phyloP scores from a whole-genome alignment of 2,329 filamentous ascomycete species.

The Emergomyces pasteurianus region DNA sequence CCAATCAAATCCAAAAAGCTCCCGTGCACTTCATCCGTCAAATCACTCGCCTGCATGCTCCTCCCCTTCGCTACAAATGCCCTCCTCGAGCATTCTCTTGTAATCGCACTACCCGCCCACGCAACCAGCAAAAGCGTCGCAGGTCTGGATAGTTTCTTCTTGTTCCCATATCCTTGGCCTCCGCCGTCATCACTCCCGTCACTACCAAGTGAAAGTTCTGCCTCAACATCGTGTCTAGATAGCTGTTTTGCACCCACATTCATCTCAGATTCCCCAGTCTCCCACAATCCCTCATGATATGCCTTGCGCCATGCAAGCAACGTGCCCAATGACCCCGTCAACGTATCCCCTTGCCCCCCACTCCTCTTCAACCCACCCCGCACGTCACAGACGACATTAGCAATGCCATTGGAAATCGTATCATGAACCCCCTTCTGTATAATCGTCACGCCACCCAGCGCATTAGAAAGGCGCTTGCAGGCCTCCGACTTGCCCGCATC shows the following conservation, averaged over 20 bases:
- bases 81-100: conserved; percentile 76
- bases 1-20: conserved; percentile 74
- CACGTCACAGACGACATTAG: conserved; percentile 64
- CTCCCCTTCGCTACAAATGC: conserved; percentile 79
- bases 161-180: conserved; percentile 23
- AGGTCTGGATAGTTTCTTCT: conserved; percentile 44
- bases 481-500: conserved; percentile 32
- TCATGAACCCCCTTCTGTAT: conserved; percentile 80
- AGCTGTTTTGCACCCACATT: conserved; percentile 17
- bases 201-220: conserved; percentile 21
- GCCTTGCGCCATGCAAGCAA: conserved; percentile 79
- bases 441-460: conserved; percentile 77
- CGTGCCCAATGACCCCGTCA: conserved; percentile 81
- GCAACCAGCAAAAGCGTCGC: conserved; percentile 63
- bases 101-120: conserved; percentile 77
- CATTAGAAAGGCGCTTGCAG: conserved; percentile 57
- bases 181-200: conserved; percentile 18
- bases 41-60: conserved; percentile 80
- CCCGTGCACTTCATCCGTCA: conserved; percentile 78
- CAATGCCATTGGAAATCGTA: conserved; percentile 66
- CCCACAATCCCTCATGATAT: conserved; percentile 77
- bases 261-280: conserved; percentile 25
- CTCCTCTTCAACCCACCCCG: conserved; percentile 78
- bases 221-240: conserved; percentile 30
- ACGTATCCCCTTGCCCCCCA: conserved; percentile 88